Evolutionary conservation across 1,139 yeast genomes (phyloP), one percentile per base, ranked within the genome.

Genomic region (Pneumocystis oryctolagi): DNA sequence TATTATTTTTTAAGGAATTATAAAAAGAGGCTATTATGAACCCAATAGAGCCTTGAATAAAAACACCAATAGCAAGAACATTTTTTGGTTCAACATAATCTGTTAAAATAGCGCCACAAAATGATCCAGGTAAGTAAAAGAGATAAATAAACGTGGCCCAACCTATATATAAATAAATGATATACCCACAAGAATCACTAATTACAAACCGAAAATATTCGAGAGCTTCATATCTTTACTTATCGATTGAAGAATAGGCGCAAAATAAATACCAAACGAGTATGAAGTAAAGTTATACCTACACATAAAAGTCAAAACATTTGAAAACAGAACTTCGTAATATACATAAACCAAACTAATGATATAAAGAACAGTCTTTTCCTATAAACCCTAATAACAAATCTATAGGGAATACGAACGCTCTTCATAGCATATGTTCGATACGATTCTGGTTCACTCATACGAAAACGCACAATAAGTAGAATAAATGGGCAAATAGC

Each of bases 91-190:
- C 97, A 65, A 88, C 71, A 74, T 83, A 87, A 75, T 90, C 97
- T 20, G 42, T 57, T 1, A 20, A 9, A 57, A 35, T 25, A 9
- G 59, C 59, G 14, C 97, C 97, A 30, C 85, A 73, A 71, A 89
- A 81, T 1, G 96, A 80, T 68, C 97, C 97, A 14, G 97, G 97
- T 57, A 90, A 76, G 74, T 90, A 89, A 74, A 90, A 90, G 71
- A 87, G 78, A 74, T 88, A 89, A 70, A 90, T 81, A 4, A 90
- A 92, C 66, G 87, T 87, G 73, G 86, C 87, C 97, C 97, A 90
- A 62, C 97, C 97, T 76, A 89, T 88, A n/a, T n/a, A 31, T 86
- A 80, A 9, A 35, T 57, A 1, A 72, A 75, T 85, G 84, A 66
- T 9, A 1, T 25, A 88, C n/a, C 18, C 8, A 28, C 8, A 61